phyloP scores from a whole-genome alignment of 2,329 filamentous ascomycete genomes.

The Ceratocystis papillata region DNA sequence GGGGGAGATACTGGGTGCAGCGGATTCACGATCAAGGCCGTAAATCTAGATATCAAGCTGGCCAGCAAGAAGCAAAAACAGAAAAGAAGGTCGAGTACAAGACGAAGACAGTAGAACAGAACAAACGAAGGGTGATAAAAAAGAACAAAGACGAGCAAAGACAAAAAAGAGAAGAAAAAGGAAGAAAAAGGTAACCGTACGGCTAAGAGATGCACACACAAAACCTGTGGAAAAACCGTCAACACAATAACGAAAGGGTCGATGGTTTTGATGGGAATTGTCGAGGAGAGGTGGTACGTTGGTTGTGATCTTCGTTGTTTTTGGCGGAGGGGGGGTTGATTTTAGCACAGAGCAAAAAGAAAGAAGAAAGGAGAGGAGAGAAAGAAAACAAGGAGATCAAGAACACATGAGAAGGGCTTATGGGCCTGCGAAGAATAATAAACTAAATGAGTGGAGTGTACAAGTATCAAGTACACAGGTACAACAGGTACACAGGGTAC shows the following conservation, averaged over 20 bases:
- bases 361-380: constrained; percentile 3
- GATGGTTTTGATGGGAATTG: constrained; percentile 20
- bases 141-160: constrained; percentile 12
- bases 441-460: constrained; percentile 13
- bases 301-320: constrained; percentile 22
- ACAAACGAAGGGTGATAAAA: background rate
- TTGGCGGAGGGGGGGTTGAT: constrained; percentile 5
- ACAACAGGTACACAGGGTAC: constrained; percentile 3
- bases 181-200: constrained; percentile 14
- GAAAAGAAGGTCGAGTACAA: constrained; percentile 14
- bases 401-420: constrained; percentile 11
- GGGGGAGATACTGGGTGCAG: constrained; percentile 4
- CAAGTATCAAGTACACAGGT: constrained; percentile 13
- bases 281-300: constrained; percentile 24
- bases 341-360: background rate
- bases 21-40: constrained; percentile 19
- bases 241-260: constrained; percentile 14
- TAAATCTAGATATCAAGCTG: constrained; percentile 23
- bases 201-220: constrained; percentile 22
- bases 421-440: constrained; percentile 15
- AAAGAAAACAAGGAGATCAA: constrained; percentile 16
- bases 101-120: constrained; percentile 10
- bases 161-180: constrained; percentile 14
- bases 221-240: constrained; percentile 22
- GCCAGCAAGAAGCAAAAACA: constrained; percentile 5